Base-by-base conservation (phyloP, 2,329 filamentous ascomycete genomes). In the Cadophora gregata region DNA sequence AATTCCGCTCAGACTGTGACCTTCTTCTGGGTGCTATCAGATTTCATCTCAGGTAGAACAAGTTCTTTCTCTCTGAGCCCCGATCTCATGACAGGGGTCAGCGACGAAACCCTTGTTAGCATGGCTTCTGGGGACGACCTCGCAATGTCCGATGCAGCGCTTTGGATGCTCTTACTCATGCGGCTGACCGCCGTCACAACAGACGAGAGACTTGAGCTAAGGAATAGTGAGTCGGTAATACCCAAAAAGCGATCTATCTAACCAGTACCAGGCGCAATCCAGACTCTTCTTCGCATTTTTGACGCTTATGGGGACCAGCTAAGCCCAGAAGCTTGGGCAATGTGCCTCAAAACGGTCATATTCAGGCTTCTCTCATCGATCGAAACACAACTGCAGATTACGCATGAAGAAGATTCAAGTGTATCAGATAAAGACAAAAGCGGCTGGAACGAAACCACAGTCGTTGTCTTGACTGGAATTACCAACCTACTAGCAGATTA, bases 11-110 rank as follows among this genome's bases (percentile, higher is more conserved):
- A 93, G 87, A 96, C 94, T 0, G 92, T 97, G 9, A 97, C 95
- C 0, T 96, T 97, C 76, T 97, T 97, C 78, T 97, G 94, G 93
- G 94, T 95, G 63, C 86, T 97, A 8, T 97, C 95, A 0, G 94
- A 97, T 77, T 96, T 94, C 70, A 83, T 98, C 4, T 89, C 87
- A 1, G 80, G 83, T 3, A 87, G 86, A 71, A 87, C 84, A 63
- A 83, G 82, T 66, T 82, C 84, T 0, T 84, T 90, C 53, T 83
- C 84, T 1, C 85, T 90, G 36, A 88, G 84, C 0, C 80, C 84
- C 51, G 82, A 84, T 60, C 81, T 89, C 67, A 82, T 89, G 64
- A 79, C 82, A 53, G 81, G 83, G 68, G 75, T 84, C 67, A 80
- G 87, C 72, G 88, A 90, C 63, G 80, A 88, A 8, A 81, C 84